Percentiles rank a stretch among this genome's conserved stretches.
Conservation (phyloP, 768 basidiomycete species). For the Solioccasus polychromus region DNA sequence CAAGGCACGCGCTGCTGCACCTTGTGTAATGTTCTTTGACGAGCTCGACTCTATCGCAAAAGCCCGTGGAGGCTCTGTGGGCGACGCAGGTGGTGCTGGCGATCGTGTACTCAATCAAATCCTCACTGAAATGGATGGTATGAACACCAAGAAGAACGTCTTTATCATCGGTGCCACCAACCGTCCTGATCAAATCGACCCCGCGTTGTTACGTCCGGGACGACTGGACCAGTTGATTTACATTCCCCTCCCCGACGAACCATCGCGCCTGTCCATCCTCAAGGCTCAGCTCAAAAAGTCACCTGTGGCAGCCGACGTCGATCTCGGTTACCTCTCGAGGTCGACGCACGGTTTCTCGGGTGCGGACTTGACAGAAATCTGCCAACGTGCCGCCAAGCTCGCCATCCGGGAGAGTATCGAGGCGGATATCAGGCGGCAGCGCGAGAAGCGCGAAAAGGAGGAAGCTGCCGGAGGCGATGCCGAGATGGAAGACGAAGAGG, state of each 20-base stretch:
- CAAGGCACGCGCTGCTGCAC: conserved; percentile 98
- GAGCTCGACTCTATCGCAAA: conserved; percentile 99
- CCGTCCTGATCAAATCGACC: conserved; percentile 93
- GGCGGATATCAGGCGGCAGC: conserved; percentile 73
- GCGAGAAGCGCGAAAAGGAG: conserved; percentile 80
- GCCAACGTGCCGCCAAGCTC: conserved; percentile 95
- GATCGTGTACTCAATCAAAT: conserved; percentile 98
- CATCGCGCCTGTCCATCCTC: conserved; percentile 88
- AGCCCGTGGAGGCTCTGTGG: conserved; percentile 79
- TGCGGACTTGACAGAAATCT: conserved; percentile 99
- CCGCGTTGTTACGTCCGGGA: conserved; percentile 91
- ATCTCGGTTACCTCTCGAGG: conserved; percentile 85
- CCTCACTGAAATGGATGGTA: conserved; percentile 97
- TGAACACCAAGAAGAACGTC: conserved; percentile 99
- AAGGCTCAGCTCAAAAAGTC: conserved; percentile 89
- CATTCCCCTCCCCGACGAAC: conserved; percentile 96
- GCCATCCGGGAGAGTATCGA: conserved; percentile 96
- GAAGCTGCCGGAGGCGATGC: conserved; percentile 62
- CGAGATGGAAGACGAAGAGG: conserved; percentile 67
- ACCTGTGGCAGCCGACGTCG: conserved; percentile 78
- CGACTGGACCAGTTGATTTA: conserved; percentile 99
- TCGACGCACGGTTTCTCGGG: conserved; percentile 97
- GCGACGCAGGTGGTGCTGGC: conserved; percentile 94
- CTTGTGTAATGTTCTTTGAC: conserved; percentile 99
- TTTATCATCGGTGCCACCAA: conserved; percentile 98